Base-by-base conservation (phyloP, 2,329 filamentous ascomycete species). In the Kalmusia sp. region DNA sequence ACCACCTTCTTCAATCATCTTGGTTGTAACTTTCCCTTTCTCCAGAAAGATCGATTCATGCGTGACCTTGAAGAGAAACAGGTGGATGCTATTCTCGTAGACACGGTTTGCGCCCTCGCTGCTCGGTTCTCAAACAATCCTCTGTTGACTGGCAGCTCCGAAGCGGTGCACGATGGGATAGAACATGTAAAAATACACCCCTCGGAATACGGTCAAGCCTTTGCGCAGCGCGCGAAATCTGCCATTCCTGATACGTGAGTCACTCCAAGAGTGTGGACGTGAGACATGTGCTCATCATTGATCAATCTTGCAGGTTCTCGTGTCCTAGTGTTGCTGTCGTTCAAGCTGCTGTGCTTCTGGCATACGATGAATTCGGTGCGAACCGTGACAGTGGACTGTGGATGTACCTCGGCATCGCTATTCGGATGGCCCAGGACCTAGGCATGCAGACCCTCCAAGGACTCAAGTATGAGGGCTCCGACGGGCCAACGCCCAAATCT, bases 321-420 rank as follows among this genome's bases (percentile, higher is more conserved):
- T 95, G 89, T 56, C 92, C 92, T 0, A 92, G 88, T 2, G 87
- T 96, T 1, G 89, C 89, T 21, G 91, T 91, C 8, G 90, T 95
- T 0, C 92, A 96, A 64, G 91, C 92, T 0, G 92, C 89, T 43
- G 76, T 96, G 9, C 77, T 96, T 24, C 84, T 96, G 75, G 92
- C 91, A 0, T 96, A 96, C 67, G 91, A 96, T 61, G 89, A 93
- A 37, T 96, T 96, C 62, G 92, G 92, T 1, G 90, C 90, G 9
- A 91, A 91, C 60, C 90, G 93, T 63, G 92, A 96, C 67, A 96
- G 91, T 70, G 91, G 91, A 0, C 75, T 96, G 6, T 96, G 92
- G 92, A 96, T 96, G 91, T 96, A 96, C 68, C 80, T 96, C 1
- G 92, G 92, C 0, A 87, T 93, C 46, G 88, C 92, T 0, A 96